Conservation (phyloP, 2,329 filamentous ascomycete species). For the Fusarium transvaalense region DNA sequence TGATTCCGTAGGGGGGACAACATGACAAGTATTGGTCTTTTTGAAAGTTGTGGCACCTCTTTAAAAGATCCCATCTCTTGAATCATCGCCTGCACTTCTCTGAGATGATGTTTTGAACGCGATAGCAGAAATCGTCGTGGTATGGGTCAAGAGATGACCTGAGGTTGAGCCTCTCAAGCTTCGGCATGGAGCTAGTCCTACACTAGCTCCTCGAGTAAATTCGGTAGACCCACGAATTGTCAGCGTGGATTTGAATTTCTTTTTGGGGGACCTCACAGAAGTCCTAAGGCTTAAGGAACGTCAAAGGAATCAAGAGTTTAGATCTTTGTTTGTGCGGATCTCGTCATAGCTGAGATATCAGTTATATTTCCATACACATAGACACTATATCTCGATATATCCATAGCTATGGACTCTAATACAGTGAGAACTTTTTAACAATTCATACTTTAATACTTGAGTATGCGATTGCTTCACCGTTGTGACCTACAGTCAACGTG, state of each 20-base stretch:
- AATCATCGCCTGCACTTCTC: not conserved
- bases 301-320: not conserved
- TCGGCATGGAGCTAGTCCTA: not conserved
- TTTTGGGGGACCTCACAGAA: too few species aligned
- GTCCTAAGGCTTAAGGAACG: too few species aligned
- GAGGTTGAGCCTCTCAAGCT: not conserved
- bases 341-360: not conserved
- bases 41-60: not conserved
- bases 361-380: too few species aligned
- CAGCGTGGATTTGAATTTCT: fast-evolving
- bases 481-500: not conserved
- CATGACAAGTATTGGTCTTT: not conserved
- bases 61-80: not conserved
- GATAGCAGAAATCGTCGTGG: not conserved
- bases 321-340: not conserved
- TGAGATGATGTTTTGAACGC: not conserved
- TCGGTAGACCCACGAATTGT: fast-evolving
- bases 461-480: not conserved
- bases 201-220: not conserved
- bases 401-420: too few species aligned
- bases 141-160: not conserved
- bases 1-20: constrained; percentile 10
- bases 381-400: not conserved
- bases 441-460: not conserved
- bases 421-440: too few species aligned